Percentiles rank a stretch among this genome's conserved stretches.
These are phyloP conservation scores for Astragalus membranaceus DNA, from an alignment of 306 rosid species.

Conservation along the genomic window DNA sequence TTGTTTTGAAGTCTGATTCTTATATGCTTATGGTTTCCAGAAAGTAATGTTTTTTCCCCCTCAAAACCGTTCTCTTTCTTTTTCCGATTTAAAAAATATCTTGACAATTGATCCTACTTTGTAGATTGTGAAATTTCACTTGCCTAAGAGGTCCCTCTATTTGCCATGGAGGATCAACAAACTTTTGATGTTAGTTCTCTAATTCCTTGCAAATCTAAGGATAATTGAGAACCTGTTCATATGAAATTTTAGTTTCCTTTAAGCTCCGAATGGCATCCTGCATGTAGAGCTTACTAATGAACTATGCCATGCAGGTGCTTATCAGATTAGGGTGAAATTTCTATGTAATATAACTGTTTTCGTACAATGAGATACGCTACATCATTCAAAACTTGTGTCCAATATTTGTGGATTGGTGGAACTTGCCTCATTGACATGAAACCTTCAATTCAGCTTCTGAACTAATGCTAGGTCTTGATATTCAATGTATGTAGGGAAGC, in stretches of 20 bases:
- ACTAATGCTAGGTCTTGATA: neutral
- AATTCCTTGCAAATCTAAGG: constrained; percentile 26
- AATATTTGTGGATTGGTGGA: neutral
- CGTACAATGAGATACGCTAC: neutral
- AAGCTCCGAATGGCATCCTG: neutral
- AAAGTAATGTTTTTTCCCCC: neutral
- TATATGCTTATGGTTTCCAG: neutral
- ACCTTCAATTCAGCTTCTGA: neutral
- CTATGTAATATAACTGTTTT: neutral
- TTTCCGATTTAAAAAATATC: neutral
- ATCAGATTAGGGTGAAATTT: neutral
- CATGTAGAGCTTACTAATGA: neutral
- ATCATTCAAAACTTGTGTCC: neutral
- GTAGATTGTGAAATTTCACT: constrained; percentile 24
- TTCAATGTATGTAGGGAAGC: constrained; percentile 41
- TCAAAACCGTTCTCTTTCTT: neutral
- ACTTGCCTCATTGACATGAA: constrained; percentile 12
- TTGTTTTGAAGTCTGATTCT: neutral
- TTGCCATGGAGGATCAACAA: constrained; percentile 18
- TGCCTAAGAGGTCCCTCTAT: constrained; percentile 10
- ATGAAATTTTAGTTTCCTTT: neutral
- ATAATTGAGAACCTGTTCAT: constrained; percentile 10
- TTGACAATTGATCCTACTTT: constrained; percentile 21
- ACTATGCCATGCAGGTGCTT: neutral
- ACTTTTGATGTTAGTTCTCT: constrained; percentile 24